phyloP scores from a whole-genome alignment of 805 yeast species.

The Saturnispora serradocipensis region DNA sequence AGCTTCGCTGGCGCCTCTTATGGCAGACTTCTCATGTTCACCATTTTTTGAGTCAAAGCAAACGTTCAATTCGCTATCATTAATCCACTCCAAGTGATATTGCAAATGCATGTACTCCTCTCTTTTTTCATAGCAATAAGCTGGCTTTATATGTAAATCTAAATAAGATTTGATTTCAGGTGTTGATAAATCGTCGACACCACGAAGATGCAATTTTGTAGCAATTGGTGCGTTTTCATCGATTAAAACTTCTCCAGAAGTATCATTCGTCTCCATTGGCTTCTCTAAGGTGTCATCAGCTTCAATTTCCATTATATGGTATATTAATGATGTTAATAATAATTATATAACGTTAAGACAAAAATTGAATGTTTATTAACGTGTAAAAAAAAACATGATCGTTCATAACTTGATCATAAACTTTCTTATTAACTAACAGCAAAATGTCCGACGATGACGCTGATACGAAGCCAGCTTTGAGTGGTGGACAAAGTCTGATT shows the following conservation, averaged over 20 bases:
- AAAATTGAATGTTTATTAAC: background rate
- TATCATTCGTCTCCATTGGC: background rate
- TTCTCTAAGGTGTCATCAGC: background rate
- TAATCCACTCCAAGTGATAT: constrained; percentile 54
- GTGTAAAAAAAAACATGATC: background rate
- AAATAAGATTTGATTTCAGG: constrained; percentile 48
- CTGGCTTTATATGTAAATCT: constrained; percentile 35
- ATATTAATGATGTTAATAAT: too few relatives aligned
- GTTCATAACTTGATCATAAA: background rate
- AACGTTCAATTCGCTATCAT: constrained; percentile 51
- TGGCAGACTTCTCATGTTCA: background rate
- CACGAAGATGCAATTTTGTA: constrained; percentile 41
- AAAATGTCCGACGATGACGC: constrained; percentile 4
- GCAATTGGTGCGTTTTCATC: constrained; percentile 28
- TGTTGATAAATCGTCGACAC: constrained; percentile 58
- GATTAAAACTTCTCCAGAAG: background rate
- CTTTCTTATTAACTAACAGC: background rate
- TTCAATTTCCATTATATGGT: background rate
- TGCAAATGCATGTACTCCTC: constrained; percentile 22
- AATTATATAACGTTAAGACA: too few relatives aligned
- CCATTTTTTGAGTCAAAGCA: constrained; percentile 30
- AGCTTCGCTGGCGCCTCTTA: constrained; percentile 5
- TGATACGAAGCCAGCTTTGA: background rate
- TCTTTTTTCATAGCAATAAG: constrained; percentile 21
- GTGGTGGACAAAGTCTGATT: background rate